Evolutionary conservation across 208 protist genomes (phyloP).

Genomic region (Acanthamoeba healyi): DNA sequence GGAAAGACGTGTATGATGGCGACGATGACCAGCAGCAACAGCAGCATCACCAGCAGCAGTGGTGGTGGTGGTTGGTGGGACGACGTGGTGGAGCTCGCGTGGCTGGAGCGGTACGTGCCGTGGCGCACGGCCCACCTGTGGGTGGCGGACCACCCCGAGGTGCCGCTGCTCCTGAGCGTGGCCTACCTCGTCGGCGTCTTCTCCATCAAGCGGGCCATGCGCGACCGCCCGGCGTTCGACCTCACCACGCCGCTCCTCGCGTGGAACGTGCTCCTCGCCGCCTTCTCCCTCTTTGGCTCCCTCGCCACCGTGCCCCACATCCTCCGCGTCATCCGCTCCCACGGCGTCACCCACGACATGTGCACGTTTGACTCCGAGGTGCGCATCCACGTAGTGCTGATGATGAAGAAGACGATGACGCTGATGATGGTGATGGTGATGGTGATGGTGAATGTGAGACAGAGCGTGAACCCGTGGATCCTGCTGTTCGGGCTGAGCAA

Average conservation of each 20-base stretch:
- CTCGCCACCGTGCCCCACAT: conserved; percentile 16
- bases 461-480: conserved; percentile 59
- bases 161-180: conserved; percentile 25
- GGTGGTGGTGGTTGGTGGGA: too few species aligned
- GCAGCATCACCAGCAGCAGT: too few species aligned
- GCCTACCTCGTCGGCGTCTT: conserved; percentile 56
- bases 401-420: neutral
- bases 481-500: conserved; percentile 89
- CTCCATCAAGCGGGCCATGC: conserved; percentile 82
- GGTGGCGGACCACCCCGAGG: conserved; percentile 16
- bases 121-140: conserved; percentile 35
- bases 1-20: neutral
- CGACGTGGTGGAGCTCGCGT: conserved; percentile 11
- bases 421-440: conserved; percentile 80
- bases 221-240: conserved; percentile 86
- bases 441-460: neutral
- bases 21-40: too few species aligned
- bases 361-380: conserved; percentile 7
- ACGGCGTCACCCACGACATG: conserved; percentile 13
- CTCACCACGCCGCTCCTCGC: conserved; percentile 84
- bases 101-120: neutral
- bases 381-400: neutral
- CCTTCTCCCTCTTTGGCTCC: conserved; percentile 90
- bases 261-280: conserved; percentile 92
- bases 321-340: neutral